phyloP scores from a whole-genome alignment of 2,329 filamentous ascomycete genomes.

The Nothomitra cinnamomea region DNA sequence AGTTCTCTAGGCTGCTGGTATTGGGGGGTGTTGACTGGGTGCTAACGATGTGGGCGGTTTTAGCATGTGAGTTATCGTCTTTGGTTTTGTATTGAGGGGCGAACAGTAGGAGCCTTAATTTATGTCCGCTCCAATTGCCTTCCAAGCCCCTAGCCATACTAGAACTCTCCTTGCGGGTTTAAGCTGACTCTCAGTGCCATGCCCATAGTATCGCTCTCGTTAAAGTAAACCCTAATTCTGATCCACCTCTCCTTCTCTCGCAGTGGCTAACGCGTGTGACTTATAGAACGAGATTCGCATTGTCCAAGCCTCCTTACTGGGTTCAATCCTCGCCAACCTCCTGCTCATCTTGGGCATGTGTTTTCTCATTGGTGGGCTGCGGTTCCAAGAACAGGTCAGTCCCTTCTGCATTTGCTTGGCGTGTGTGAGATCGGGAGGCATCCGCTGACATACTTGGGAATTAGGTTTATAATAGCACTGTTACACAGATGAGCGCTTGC shows the following conservation, averaged over 20 bases:
- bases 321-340: conserved; percentile 77
- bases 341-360: conserved; percentile 83
- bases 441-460: no score
- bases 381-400: conserved; percentile 66
- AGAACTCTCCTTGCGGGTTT: no score
- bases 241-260: not conserved
- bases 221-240: conserved; percentile 33
- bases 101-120: no score
- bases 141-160: no score
- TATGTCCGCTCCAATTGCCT: no score
- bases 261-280: not conserved
- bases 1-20: conserved; percentile 12
- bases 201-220: conserved; percentile 51
- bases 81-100: no score
- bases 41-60: not conserved
- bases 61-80: conserved; percentile 6
- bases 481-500: conserved; percentile 92
- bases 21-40: not conserved
- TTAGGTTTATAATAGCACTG: conserved; percentile 81
- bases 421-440: no score
- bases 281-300: conserved; percentile 66
- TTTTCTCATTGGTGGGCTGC: conserved; percentile 71
- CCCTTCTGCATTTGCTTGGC: no score
- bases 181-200: conserved; percentile 7
- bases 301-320: conserved; percentile 77